These are phyloP conservation scores for Racocetra persica DNA, from an alignment of 371 early-diverging fungal species.

Conservation along the genomic window DNA sequence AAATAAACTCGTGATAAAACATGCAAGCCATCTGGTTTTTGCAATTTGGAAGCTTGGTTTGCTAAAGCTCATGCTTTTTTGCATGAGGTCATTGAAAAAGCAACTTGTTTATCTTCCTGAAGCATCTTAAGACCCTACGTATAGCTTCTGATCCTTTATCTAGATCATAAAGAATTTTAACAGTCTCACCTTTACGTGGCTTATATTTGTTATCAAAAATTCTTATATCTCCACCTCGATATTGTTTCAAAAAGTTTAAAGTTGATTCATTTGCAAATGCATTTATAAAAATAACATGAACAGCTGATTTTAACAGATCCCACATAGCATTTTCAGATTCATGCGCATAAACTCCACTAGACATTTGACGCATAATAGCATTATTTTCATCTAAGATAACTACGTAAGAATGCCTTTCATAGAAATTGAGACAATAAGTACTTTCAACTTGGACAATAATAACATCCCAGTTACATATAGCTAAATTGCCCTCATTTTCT, in stretches of 20 bases:
- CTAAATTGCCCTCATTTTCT: too few species aligned
- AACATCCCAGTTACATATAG: too few species aligned
- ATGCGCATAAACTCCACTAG: background rate
- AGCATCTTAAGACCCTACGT: background rate
- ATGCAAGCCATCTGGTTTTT: background rate
- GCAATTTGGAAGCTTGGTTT: background rate
- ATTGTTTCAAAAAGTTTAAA: too few species aligned
- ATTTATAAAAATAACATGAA: too few species aligned
- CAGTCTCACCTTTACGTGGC: too few species aligned
- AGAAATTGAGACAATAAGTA: too few species aligned
- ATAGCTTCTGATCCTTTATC: conserved; percentile 2
- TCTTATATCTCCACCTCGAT: too few species aligned
- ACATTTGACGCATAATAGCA: background rate
- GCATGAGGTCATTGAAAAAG: background rate
- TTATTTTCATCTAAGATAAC: conserved; percentile 22
- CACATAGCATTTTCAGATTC: background rate
- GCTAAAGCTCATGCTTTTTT: conserved; percentile 4
- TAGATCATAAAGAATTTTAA: background rate
- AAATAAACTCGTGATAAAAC: background rate
- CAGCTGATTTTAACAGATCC: too few species aligned
- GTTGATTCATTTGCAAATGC: too few species aligned
- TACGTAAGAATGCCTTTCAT: background rate
- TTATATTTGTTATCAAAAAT: too few species aligned
- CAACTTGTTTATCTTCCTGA: background rate
- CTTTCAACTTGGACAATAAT: too few species aligned